Evolutionary conservation across 345 rosid species (phyloP).

Genomic region (Lepidium didymum): DNA sequence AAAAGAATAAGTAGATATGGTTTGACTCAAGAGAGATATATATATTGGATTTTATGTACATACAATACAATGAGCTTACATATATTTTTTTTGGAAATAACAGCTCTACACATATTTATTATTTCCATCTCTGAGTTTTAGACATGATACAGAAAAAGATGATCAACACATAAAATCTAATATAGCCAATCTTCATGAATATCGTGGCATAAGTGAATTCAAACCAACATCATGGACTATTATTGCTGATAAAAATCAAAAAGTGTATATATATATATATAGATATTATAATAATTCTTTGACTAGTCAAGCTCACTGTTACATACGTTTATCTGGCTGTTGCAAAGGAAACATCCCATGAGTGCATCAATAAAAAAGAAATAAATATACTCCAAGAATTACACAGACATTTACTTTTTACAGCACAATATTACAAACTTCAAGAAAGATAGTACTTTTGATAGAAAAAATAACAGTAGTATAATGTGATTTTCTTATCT

Average conservation of each 20-base stretch:
- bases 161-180: neutral
- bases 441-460: constrained; percentile 23
- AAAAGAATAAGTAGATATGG: neutral
- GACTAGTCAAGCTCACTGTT: constrained; percentile 24
- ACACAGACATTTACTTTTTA: neutral
- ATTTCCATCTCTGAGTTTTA: neutral
- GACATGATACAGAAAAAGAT: neutral
- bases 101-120: neutral
- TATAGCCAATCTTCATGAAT: neutral
- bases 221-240: too few species aligned
- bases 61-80: neutral
- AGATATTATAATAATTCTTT: neutral
- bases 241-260: neutral
- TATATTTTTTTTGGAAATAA: neutral
- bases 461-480: too few species aligned
- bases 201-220: neutral
- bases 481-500: too few species aligned
- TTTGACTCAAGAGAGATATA: neutral
- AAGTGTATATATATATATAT: neutral
- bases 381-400: too few species aligned
- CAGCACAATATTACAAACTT: neutral
- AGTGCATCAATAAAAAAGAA: constrained; percentile 11
- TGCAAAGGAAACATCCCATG: constrained; percentile 18
- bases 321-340: constrained; percentile 3
- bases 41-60: neutral